phyloP scores from a whole-genome alignment of 176 grass and related monocot species.

The Carex cristatella region DNA sequence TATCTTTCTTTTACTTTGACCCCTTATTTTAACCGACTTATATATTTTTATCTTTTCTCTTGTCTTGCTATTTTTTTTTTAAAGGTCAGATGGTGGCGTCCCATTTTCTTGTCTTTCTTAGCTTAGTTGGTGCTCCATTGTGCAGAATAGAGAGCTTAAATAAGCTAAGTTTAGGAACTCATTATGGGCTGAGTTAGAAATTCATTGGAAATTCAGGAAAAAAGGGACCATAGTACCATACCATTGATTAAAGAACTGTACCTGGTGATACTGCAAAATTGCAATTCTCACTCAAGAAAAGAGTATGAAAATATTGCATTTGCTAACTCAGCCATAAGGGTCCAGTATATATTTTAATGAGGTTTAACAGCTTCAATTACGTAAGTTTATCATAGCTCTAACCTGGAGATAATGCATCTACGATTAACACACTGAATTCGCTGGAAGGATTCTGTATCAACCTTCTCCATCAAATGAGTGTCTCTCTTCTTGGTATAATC shows the following conservation, averaged over 20 bases:
- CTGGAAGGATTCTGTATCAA: slow-evolving; percentile 3
- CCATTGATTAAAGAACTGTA: background rate
- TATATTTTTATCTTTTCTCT: background rate
- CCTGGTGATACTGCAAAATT: background rate
- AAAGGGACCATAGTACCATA: background rate
- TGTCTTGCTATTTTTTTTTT: no score
- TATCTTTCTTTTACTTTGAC: background rate
- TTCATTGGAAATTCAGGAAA: background rate
- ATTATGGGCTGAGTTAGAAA: background rate
- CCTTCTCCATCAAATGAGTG: slow-evolving; percentile 16
- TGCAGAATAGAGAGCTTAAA: background rate
- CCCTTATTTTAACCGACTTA: background rate
- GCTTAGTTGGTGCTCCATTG: background rate
- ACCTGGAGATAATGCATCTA: slow-evolving; percentile 22
- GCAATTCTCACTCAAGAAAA: background rate
- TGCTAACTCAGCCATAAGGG: background rate
- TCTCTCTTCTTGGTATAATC: background rate
- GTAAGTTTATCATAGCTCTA: background rate
- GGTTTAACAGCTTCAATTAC: background rate
- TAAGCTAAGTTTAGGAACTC: background rate
- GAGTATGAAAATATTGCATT: background rate
- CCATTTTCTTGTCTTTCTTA: background rate
- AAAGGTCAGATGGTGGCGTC: no score
- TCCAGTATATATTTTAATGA: background rate
- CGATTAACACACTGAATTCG: background rate